Conservation (phyloP, 2,329 filamentous ascomycete species). For the Eurotiales sp. region DNA sequence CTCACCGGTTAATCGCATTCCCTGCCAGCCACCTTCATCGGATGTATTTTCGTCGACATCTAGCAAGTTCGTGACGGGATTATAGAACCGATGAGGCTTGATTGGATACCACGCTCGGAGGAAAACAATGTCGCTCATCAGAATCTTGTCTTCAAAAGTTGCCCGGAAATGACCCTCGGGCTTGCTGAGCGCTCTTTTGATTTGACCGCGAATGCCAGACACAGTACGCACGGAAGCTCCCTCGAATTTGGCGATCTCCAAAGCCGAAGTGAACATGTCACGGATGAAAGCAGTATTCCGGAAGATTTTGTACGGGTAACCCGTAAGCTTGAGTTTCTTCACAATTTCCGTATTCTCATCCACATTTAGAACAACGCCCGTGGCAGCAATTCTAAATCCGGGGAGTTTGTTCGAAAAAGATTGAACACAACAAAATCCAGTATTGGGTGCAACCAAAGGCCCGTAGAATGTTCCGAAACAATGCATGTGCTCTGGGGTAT, state of each 20-base stretch:
- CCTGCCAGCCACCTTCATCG: slow-evolving; percentile 61
- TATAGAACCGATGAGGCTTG: slow-evolving; percentile 93
- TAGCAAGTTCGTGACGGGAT: slow-evolving; percentile 88
- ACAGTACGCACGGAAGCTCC: slow-evolving; percentile 94
- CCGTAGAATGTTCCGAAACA: slow-evolving; percentile 96
- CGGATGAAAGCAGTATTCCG: slow-evolving; percentile 99
- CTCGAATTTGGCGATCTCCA: slow-evolving; percentile 98
- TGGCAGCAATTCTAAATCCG: slow-evolving; percentile 91
- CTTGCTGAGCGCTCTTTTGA: slow-evolving; percentile 90
- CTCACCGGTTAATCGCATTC: slow-evolving; percentile 91
- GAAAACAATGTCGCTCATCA: slow-evolving; percentile 96
- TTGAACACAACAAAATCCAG: slow-evolving; percentile 91
- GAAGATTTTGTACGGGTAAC: slow-evolving; percentile 93
- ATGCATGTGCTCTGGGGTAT: slow-evolving; percentile 99
- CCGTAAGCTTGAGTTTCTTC: slow-evolving; percentile 97
- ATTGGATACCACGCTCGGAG: slow-evolving; percentile 95
- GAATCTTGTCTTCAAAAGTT: slow-evolving; percentile 97
- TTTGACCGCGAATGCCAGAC: slow-evolving; percentile 90
- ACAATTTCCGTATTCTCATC: slow-evolving; percentile 97
- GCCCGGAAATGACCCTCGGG: slow-evolving; percentile 95
- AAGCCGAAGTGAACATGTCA: slow-evolving; percentile 90
- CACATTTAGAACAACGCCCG: slow-evolving; percentile 87
- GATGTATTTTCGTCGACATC: slow-evolving; percentile 46
- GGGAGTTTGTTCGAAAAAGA: slow-evolving; percentile 79
- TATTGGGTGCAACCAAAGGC: slow-evolving; percentile 90